Percentiles rank a stretch among this genome's conserved stretches.
Conservation (phyloP, 2,329 filamentous ascomycete genomes). For the Aureobasidium melanogenum region DNA sequence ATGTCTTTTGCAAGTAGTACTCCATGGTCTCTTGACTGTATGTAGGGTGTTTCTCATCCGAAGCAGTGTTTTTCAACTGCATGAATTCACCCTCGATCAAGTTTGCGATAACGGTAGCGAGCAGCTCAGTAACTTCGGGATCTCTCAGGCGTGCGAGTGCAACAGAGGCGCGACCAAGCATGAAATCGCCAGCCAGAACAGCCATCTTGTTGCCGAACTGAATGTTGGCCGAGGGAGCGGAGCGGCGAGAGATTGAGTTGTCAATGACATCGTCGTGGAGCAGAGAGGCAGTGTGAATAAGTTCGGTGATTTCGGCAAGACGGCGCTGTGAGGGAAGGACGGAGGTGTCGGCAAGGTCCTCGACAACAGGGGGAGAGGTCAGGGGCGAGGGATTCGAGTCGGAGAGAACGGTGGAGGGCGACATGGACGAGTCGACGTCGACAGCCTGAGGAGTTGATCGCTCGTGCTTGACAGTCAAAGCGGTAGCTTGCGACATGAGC, state of each 20-base stretch:
- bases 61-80: conserved; percentile 94
- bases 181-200: conserved; percentile 91
- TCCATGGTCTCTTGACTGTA: conserved; percentile 84
- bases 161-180: conserved; percentile 86
- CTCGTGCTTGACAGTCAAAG: conserved; percentile 60
- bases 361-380: conserved; percentile 39
- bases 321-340: conserved; percentile 90
- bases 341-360: conserved; percentile 41
- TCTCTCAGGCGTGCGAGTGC: conserved; percentile 84
- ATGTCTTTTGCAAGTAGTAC: conserved; percentile 97
- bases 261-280: conserved; percentile 99
- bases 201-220: conserved; percentile 99
- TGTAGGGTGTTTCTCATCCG: conserved; percentile 71
- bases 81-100: conserved; percentile 98
- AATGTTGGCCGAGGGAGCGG: conserved; percentile 79
- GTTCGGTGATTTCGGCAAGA: conserved; percentile 90
- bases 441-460: conserved; percentile 21
- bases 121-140: conserved; percentile 85
- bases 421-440: conserved; percentile 53
- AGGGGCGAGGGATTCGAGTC: conserved; percentile 73
- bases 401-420: conserved; percentile 54
- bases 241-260: conserved; percentile 75
- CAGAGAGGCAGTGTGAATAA: conserved; percentile 93
- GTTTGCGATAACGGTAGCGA: conserved; percentile 95
- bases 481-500: conserved; percentile 89